These are phyloP conservation scores for Umbelopsis ramanniana DNA, from an alignment of 192 early-diverging fungal genomes.

Conservation along the genomic window DNA sequence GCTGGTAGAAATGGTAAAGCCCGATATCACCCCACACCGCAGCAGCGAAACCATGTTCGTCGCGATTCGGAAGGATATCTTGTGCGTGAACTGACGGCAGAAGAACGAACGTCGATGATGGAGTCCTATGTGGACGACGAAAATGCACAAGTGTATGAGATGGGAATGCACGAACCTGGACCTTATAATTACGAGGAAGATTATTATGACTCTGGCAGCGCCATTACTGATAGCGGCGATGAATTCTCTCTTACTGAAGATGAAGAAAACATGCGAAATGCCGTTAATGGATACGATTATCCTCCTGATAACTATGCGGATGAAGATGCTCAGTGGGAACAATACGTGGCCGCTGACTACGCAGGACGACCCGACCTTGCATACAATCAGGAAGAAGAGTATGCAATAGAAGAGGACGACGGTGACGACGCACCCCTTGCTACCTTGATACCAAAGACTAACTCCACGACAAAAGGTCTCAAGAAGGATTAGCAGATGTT, in stretches of 20 bases:
- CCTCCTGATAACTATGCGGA: neutral
- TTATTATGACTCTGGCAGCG: slow-evolving; percentile 13
- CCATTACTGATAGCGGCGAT: slow-evolving; percentile 17
- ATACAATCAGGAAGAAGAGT: neutral
- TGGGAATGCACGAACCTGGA: neutral
- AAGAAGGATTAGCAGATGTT: neutral
- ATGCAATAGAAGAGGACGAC: slow-evolving; percentile 2
- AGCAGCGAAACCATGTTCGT: slow-evolving; percentile 30
- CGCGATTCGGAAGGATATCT: slow-evolving; percentile 48
- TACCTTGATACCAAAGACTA: slow-evolving; percentile 11
- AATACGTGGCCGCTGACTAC: slow-evolving; percentile 16
- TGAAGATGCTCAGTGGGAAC: slow-evolving; percentile 1
- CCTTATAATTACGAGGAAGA: neutral
- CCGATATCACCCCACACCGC: slow-evolving; percentile 13
- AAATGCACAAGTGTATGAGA: neutral
- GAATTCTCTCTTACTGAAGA: neutral
- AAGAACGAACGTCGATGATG: slow-evolving; percentile 35
- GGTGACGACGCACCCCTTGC: slow-evolving; percentile 13
- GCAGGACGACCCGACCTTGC: neutral
- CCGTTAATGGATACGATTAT: slow-evolving; percentile 8
- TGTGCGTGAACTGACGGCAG: slow-evolving; percentile 38
- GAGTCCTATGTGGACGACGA: neutral
- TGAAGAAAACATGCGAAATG: slow-evolving; percentile 14
- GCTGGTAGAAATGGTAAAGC: neutral
- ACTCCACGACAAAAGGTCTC: neutral